Conservation (phyloP, 768 basidiomycete genomes). For the Trametes villosa region DNA sequence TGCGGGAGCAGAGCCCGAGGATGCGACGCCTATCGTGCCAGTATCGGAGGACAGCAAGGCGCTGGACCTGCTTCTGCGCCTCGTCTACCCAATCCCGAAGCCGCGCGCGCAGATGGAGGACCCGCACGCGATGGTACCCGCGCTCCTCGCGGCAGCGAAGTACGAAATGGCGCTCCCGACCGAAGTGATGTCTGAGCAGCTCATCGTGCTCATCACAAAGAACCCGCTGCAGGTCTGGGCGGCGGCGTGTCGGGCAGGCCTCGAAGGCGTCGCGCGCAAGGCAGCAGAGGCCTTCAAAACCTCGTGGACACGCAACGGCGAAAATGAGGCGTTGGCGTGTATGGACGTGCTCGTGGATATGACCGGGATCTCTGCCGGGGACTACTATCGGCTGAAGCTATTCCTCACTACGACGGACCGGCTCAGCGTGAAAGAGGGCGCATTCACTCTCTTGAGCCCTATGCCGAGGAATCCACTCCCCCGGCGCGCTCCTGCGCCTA, state of each 20-base stretch:
- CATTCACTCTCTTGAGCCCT: neutral
- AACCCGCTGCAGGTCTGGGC: conserved; percentile 15
- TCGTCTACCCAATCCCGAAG: conserved; percentile 31
- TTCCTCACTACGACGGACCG: neutral
- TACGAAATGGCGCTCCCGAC: conserved; percentile 31
- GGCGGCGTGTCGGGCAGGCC: conserved; percentile 10
- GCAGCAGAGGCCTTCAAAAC: conserved; percentile 1
- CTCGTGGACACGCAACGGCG: neutral
- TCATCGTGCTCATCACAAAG: neutral
- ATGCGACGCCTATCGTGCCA: neutral
- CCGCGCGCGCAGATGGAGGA: conserved; percentile 8
- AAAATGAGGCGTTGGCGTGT: neutral
- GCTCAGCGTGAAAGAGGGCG: too few relatives aligned
- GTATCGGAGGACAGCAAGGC: conserved; percentile 27
- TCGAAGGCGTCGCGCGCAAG: conserved; percentile 11
- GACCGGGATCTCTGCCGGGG: conserved; percentile 11
- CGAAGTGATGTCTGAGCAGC: conserved; percentile 13
- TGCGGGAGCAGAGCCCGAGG: too few relatives aligned
- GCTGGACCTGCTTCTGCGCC: conserved; percentile 30
- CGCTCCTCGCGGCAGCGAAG: conserved; percentile 33
- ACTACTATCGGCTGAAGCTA: conserved; percentile 10
- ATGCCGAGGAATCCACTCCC: neutral
- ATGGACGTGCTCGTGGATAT: conserved; percentile 3
- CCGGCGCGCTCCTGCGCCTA: too few relatives aligned
- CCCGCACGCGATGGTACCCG: conserved; percentile 17